Evolutionary conservation across 345 rosid genomes (phyloP).

Genomic region (Acer campestre): DNA sequence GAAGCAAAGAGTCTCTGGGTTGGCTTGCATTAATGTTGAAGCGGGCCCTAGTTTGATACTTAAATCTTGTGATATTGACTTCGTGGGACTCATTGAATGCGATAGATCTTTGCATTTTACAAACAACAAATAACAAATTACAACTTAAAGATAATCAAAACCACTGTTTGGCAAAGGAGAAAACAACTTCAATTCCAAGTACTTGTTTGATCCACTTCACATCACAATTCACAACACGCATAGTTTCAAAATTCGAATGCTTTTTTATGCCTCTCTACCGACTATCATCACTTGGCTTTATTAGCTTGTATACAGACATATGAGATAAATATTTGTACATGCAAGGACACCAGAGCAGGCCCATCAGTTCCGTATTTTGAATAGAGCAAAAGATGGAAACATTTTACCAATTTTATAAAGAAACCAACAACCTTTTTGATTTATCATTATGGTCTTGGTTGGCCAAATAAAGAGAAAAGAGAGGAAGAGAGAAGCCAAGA

Average conservation of each 20-base stretch:
- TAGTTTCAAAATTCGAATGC: not conserved
- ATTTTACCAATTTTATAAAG: not conserved
- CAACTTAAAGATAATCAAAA: not conserved
- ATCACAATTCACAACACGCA: too few relatives aligned
- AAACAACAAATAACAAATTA: not conserved
- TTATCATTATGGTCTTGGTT: not conserved
- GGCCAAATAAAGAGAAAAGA: not conserved
- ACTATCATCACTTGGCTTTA: not conserved
- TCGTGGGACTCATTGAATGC: not conserved
- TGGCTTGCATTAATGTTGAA: not conserved
- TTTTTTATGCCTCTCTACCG: not conserved
- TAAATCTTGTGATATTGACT: constrained; percentile 21
- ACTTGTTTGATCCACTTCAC: too few relatives aligned
- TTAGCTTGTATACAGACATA: not conserved
- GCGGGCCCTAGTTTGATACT: constrained; percentile 25
- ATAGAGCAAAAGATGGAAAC: not conserved
- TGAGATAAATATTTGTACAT: not conserved
- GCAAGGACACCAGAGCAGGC: not conserved
- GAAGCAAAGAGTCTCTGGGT: not conserved
- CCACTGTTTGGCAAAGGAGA: too few relatives aligned
- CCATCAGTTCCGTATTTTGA: not conserved
- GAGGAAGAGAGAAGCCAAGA: not conserved
- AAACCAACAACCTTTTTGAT: not conserved
- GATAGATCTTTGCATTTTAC: not conserved
- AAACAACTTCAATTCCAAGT: not conserved